Evolutionary conservation across 2,329 filamentous ascomycete species (phyloP), one percentile per base, ranked within the genome.

Genomic region (Apiospora rasikravindrae): DNA sequence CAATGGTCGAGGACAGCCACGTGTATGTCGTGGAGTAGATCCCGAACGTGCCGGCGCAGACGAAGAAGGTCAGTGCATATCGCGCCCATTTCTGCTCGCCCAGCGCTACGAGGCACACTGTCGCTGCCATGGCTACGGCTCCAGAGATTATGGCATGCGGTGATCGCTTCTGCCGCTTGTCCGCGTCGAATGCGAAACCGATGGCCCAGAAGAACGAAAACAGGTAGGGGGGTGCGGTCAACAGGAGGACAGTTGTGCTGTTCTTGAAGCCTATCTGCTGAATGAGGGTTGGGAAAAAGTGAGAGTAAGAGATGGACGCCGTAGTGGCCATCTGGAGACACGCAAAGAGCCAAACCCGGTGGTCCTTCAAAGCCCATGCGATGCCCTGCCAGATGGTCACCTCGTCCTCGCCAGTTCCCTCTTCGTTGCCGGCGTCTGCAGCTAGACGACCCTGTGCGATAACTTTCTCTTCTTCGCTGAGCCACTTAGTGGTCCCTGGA

Each of bases 261-360:
- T 77, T 80, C 29, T 61, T 61, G 76, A 85, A 86, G 0, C 83
- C 82, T 0, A 87, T 81, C 0, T 82, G 84, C 69, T 82, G 77
- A 51, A 87, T 83, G 22, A 85, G 82, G 4, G 77, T 78, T 7
- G 78, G 79, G 22, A 80, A 73, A 70, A 79, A 80, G 72, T 74
- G 79, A 71, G 75, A 77, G 68, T 78, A 80, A 5, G 75, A 74
- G 68, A 77, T 78, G n/a, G 78, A 74, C 0, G 76, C 44, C 40
- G 75, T n/a, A 68, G 86, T 84, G 76, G 85, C 82, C 74, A 86
- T 86, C 71, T 84, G 82, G 82, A 86, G 84, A 71, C 86, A 78
- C 16, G 81, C 81, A 70, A 87, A 49, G n/a, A 83, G 14, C 87
- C 74, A 81, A 83, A 87, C 4, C 84, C 80, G 68, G 83, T 81